These are phyloP conservation scores for Tetraselmis chui DNA, from an alignment of 139 green algal genomes.

Conservation along the genomic window DNA sequence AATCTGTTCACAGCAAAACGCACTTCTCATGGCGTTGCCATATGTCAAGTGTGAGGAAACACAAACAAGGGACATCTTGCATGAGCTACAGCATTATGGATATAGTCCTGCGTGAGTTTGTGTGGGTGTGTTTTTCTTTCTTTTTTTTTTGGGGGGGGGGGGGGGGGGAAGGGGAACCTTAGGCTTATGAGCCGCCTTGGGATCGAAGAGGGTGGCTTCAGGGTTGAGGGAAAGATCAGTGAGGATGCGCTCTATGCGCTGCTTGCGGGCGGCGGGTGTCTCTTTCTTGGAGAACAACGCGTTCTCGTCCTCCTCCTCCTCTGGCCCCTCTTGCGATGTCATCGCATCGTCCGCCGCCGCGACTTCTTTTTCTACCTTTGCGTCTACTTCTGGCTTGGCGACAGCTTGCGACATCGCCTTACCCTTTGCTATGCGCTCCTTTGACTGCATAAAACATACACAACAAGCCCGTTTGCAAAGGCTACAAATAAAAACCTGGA, in stretches of 20 bases:
- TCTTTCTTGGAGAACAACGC: not conserved
- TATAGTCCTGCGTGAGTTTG: too few species aligned
- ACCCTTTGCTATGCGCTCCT: constrained; percentile 2
- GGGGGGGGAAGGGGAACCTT: too few species aligned
- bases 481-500: not conserved
- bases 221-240: too few species aligned
- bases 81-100: too few species aligned
- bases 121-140: too few species aligned
- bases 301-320: not conserved
- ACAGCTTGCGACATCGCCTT: constrained; percentile 12
- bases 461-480: not conserved
- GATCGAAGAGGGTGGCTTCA: too few species aligned
- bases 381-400: constrained; percentile 3
- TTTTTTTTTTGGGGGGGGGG: too few species aligned
- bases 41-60: too few species aligned
- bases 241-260: not conserved
- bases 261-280: not conserved
- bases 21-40: too few species aligned
- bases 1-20: too few species aligned
- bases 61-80: too few species aligned
- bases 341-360: not conserved
- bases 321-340: not conserved
- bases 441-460: not conserved
- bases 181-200: too few species aligned
- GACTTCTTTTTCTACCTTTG: not conserved